These are phyloP conservation scores for Sporothrix variecibatus DNA, from an alignment of 2,329 filamentous ascomycete genomes.

Conservation along the genomic window DNA sequence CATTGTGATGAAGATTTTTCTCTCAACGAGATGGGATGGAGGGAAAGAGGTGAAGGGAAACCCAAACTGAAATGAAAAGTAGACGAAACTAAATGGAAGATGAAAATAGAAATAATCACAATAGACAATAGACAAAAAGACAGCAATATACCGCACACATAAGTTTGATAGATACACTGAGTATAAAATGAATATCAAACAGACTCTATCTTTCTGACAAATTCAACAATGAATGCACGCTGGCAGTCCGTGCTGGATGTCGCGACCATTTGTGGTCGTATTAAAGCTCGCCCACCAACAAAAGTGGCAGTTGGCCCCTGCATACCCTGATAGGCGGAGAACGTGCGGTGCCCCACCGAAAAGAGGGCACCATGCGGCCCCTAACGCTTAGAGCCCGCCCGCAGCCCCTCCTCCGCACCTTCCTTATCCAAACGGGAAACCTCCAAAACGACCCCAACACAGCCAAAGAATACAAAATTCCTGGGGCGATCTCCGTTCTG, in stretches of 20 bases:
- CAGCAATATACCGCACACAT: not conserved
- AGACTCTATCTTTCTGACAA: not conserved
- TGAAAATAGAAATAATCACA: not conserved
- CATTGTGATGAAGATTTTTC: not conserved
- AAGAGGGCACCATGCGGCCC: not conserved
- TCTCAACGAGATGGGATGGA: not conserved
- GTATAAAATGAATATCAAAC: not conserved
- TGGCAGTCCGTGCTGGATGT: too few species aligned
- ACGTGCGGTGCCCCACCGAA: not conserved
- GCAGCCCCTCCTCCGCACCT: not conserved
- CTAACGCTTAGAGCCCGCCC: not conserved
- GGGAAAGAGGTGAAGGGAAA: not conserved
- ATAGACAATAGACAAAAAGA: not conserved
- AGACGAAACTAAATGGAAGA: not conserved
- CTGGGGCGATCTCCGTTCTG: not conserved
- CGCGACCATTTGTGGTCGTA: not conserved
- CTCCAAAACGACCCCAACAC: not conserved
- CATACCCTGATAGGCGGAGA: not conserved
- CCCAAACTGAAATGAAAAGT: not conserved
- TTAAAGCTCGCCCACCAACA: not conserved
- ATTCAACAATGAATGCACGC: not conserved
- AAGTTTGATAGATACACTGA: not conserved
- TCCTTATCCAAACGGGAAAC: constrained; percentile 41
- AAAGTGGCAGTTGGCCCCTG: not conserved
- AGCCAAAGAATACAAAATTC: not conserved